Conservation (phyloP, 129 eudicot genomes). For the Flaveria brownii region DNA sequence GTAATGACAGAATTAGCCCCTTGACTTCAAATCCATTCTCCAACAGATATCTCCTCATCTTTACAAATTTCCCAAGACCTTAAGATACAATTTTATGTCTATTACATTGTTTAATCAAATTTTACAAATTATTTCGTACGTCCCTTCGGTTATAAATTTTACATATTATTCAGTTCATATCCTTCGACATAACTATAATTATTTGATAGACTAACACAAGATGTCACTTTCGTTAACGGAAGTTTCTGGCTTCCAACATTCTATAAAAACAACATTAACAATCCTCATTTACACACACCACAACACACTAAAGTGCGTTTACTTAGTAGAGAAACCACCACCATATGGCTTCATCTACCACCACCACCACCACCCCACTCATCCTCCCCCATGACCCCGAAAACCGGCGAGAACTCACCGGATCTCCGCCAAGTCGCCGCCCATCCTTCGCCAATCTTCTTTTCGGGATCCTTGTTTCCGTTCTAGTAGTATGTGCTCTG, state of each 20-base stretch:
- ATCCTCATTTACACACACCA: constrained; percentile 18
- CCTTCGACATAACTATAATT: background rate
- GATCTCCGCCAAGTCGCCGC: constrained; percentile 23
- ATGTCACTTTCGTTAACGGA: background rate
- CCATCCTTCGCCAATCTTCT: constrained; percentile 15
- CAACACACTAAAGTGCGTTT: constrained; percentile 26
- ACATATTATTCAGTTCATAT: too few relatives aligned
- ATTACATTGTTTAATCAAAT: too few relatives aligned
- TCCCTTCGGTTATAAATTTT: too few relatives aligned
- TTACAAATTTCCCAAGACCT: too few relatives aligned
- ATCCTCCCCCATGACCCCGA: constrained; percentile 19
- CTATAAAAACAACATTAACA: constrained; percentile 30
- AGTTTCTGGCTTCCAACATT: background rate
- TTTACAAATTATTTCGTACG: too few relatives aligned
- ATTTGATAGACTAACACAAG: background rate
- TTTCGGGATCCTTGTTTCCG: constrained; percentile 26
- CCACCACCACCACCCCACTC: constrained; percentile 37
- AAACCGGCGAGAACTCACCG: constrained; percentile 19
- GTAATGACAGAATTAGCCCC: too few relatives aligned
- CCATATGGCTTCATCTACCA: constrained; percentile 36
- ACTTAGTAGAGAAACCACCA: constrained; percentile 6
- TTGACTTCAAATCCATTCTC: too few relatives aligned
- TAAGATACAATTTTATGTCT: too few relatives aligned
- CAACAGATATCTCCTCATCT: too few relatives aligned
- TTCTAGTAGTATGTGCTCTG: constrained; percentile 16